Evolutionary conservation across 129 eudicot species (phyloP), one percentile per base, ranked within the genome.

Genomic region (Centrapalus pauciflorus): DNA sequence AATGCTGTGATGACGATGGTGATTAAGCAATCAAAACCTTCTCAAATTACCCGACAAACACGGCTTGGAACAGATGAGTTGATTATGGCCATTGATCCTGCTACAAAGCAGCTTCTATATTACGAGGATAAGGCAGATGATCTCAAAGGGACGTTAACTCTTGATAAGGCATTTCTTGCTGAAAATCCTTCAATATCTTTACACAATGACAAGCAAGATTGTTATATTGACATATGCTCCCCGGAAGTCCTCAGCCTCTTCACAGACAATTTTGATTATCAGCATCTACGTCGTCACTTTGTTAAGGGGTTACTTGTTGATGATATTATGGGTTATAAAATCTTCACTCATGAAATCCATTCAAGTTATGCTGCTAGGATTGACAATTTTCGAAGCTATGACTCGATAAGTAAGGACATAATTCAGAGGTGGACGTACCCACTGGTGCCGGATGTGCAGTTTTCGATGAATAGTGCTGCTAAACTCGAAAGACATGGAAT

Each of bases 341-440:
- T 93, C 55, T 93, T 83, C 80, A 88, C 98, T 52, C 86, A 88
- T 74, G 95, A 93, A 78, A 88, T 93, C 54, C 80, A 79, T 78
- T 93, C 98, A 50, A 79, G 85, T 79, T 93, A 93, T 78, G 98
- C 98, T 57, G 96, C 98, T 32, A 76, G 96, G 70, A 67, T 93
- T 16, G 96, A 93, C 49, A 85, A 93, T 46, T 93, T 74, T 66
- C 72, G 96, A 51, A 93, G 98, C 74, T 93, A 93, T 76, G 96
- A 83, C 55, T 76, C 96, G 3, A 72, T 93, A 35, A 93, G 98
- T 73, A 93, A 93, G 63, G 98, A 93, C 72, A 85, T 93, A 61
- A 88, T 93, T n/a, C 96, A 93, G 71, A 78, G 98, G 40, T 93
- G 98, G 98, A 88, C 98, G 11, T 93, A 88, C 50, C 96, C 98